Evolutionary conservation across 2,329 filamentous ascomycete genomes (phyloP).

Genomic region (Fusarium sp.): DNA sequence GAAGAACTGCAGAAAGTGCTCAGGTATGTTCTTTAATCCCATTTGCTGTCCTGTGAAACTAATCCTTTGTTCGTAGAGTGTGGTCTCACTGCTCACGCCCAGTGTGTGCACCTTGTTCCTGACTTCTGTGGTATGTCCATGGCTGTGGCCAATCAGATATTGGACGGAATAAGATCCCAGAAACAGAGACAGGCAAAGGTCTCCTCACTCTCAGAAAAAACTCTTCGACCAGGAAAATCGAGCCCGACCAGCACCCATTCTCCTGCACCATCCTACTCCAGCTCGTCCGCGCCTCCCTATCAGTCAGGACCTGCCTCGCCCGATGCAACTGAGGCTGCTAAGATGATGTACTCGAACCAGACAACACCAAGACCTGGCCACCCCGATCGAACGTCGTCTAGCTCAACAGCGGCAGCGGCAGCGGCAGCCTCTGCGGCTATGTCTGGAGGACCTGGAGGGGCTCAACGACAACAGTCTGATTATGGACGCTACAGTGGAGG

Average conservation of each 20-base stretch:
- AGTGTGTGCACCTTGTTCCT: constrained; percentile 93
- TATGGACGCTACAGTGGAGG: constrained; percentile 52
- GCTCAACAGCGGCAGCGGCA: constrained; percentile 68
- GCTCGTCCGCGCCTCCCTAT: constrained; percentile 46
- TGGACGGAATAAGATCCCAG: constrained; percentile 85
- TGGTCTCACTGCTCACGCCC: constrained; percentile 87
- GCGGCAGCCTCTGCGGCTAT: constrained; percentile 70
- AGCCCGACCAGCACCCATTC: constrained; percentile 56
- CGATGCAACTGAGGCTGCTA: constrained; percentile 73
- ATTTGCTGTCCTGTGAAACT: constrained; percentile 46
- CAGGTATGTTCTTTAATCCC: constrained; percentile 66
- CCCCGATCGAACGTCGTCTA: constrained; percentile 66
- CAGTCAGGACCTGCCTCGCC: constrained; percentile 47
- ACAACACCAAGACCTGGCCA: constrained; percentile 64
- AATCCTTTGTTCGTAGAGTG: constrained; percentile 73
- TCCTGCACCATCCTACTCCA: constrained; percentile 52
- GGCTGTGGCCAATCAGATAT: constrained; percentile 93
- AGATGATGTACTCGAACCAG: constrained; percentile 69
- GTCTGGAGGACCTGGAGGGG: constrained; percentile 60
- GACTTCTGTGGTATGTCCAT: constrained; percentile 99
- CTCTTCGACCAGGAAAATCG: constrained; percentile 68
- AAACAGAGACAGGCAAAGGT: constrained; percentile 75
- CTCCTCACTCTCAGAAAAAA: constrained; percentile 72
- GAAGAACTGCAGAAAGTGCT: constrained; percentile 94
- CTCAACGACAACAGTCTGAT: constrained; percentile 51